A percentile compares a stretch with the other conserved stretches of the same genome.
Conservation (phyloP, 1,284 basidiomycete species). For the Rhodotorula sp. region DNA sequence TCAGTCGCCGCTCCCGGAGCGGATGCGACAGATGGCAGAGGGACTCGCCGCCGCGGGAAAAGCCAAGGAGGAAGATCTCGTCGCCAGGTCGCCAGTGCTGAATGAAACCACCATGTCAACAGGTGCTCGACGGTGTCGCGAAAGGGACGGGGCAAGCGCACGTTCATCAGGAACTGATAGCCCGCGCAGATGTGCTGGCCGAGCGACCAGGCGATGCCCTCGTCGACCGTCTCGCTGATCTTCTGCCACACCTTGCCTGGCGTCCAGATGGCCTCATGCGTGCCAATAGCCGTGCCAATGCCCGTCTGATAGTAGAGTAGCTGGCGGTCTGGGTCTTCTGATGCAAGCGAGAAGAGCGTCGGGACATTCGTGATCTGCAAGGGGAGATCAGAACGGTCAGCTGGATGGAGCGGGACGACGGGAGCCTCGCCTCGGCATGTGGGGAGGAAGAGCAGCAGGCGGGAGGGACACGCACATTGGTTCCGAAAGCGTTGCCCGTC, state of each 20-base stretch:
- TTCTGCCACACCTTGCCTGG: neutral
- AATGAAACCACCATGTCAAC: neutral
- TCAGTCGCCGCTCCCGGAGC: neutral
- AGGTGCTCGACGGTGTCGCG: too few species aligned
- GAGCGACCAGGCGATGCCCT: slow-evolving; percentile 11
- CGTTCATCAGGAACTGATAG: slow-evolving; percentile 49
- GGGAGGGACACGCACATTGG: neutral
- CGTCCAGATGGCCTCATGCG: neutral
- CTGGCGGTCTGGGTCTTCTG: slow-evolving; percentile 6
- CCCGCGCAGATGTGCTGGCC: slow-evolving; percentile 52
- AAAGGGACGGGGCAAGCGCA: neutral
- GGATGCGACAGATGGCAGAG: neutral
- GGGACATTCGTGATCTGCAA: slow-evolving; percentile 20
- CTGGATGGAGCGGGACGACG: too few species aligned
- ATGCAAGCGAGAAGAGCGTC: neutral
- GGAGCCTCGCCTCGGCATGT: too few species aligned
- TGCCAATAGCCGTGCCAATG: slow-evolving; percentile 6
- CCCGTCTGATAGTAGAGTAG: slow-evolving; percentile 22
- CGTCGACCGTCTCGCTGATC: slow-evolving; percentile 3
- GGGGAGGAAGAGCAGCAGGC: neutral
- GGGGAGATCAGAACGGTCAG: neutral
- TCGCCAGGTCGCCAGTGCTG: slow-evolving; percentile 46
- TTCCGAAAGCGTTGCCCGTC: slow-evolving; percentile 23
- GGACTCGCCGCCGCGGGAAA: slow-evolving; percentile 44
- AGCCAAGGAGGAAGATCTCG: slow-evolving; percentile 53